Conservation (phyloP, 441 rosid genomes). For the Gossypium trilobum region DNA sequence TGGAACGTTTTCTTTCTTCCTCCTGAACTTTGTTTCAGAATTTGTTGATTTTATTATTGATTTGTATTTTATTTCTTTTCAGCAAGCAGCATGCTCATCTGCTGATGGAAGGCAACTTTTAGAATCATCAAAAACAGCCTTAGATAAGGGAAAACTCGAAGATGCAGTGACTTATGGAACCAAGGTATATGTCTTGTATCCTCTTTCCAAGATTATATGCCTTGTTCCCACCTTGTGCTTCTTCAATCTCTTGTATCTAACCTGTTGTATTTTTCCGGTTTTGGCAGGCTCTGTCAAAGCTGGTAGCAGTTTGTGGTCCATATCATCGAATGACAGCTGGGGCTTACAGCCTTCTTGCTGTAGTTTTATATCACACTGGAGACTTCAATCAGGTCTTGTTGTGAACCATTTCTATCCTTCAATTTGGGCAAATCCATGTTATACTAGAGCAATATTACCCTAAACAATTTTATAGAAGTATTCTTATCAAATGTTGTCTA, state of each 20-base stretch:
- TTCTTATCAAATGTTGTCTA: not conserved
- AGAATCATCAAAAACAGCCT: slow-evolving; percentile 70
- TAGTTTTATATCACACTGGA: slow-evolving; percentile 68
- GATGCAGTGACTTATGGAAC: slow-evolving; percentile 72
- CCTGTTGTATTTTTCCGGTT: slow-evolving; percentile 19
- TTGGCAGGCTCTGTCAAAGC: slow-evolving; percentile 62
- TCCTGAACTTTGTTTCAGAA: slow-evolving; percentile 2
- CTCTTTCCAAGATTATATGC: slow-evolving; percentile 6
- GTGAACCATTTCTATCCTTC: not conserved
- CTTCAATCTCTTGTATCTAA: slow-evolving; percentile 14
- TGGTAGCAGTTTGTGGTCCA: slow-evolving; percentile 69
- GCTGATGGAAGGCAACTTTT: slow-evolving; percentile 74
- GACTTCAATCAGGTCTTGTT: slow-evolving; percentile 67
- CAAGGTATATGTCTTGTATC: slow-evolving; percentile 31
- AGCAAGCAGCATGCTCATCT: slow-evolving; percentile 66
- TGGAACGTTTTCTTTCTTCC: slow-evolving; percentile 1
- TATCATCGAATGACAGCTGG: slow-evolving; percentile 77
- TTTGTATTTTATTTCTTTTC: slow-evolving; percentile 23
- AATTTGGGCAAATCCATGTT: not conserved
- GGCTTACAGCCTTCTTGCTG: slow-evolving; percentile 74
- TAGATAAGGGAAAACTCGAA: slow-evolving; percentile 75
- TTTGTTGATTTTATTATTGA: slow-evolving; percentile 7
- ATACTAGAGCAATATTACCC: slow-evolving; percentile 4
- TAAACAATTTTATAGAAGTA: not conserved
- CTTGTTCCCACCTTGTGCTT: slow-evolving; percentile 2